Evolutionary conservation across 2,329 filamentous ascomycete genomes (phyloP).

Genomic region (Hymenoscyphus linearis): DNA sequence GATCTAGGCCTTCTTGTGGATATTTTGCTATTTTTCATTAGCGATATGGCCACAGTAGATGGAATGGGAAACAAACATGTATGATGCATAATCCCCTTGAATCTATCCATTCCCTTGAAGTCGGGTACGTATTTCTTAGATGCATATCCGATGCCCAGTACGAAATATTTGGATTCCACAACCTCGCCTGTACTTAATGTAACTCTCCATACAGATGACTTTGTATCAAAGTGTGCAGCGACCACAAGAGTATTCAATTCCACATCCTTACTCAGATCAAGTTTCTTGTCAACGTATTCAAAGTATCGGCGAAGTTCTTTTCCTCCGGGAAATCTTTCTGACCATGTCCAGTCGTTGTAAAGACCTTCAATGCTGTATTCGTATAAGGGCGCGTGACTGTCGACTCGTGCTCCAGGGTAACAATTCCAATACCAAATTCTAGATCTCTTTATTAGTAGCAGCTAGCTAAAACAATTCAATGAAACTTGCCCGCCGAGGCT

Average conservation of each 20-base stretch:
- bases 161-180: constrained; percentile 21
- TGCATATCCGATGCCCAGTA: constrained; percentile 26
- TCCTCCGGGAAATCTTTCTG: constrained; percentile 35
- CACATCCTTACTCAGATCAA: constrained; percentile 38
- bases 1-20: constrained; percentile 38
- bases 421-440: constrained; percentile 32
- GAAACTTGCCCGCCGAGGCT: constrained; percentile 3
- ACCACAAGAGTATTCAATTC: constrained; percentile 38
- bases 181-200: constrained; percentile 34
- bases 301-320: constrained; percentile 43
- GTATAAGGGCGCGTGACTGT: constrained; percentile 40
- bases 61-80: constrained; percentile 15
- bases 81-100: constrained; percentile 25
- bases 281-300: constrained; percentile 39
- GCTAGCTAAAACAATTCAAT: background rate
- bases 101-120: constrained; percentile 24
- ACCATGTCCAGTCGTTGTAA: constrained; percentile 41
- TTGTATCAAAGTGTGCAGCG: constrained; percentile 36
- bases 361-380: constrained; percentile 33
- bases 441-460: background rate
- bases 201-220: constrained; percentile 36
- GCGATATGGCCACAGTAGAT: background rate
- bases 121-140: constrained; percentile 23
- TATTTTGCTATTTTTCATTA: constrained; percentile 6
- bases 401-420: constrained; percentile 44